phyloP scores from a whole-genome alignment of 225 moss, liverwort and hornwort genomes.

The Straminergon stramineum region DNA sequence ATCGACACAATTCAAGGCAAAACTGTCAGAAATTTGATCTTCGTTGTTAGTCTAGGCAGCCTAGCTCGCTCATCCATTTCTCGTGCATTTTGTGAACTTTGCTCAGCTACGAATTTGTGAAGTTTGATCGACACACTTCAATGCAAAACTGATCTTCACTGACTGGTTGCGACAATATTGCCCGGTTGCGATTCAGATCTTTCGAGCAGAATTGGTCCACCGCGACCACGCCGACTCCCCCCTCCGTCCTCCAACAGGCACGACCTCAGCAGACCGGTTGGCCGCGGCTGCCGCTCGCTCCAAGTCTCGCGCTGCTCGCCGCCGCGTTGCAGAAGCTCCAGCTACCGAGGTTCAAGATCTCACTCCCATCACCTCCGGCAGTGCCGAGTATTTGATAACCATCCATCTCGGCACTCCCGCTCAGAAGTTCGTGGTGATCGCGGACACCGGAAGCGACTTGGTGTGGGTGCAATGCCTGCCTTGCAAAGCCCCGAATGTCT shows the following conservation, averaged over 20 bases:
- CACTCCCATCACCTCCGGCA: not conserved
- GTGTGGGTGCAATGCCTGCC: slow-evolving; percentile 44
- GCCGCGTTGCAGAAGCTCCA: not conserved
- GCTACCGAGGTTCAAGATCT: not conserved
- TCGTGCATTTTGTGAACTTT: not conserved
- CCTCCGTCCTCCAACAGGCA: not conserved
- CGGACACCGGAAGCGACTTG: slow-evolving; percentile 4
- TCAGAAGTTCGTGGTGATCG: not conserved
- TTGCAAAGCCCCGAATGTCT: slow-evolving; percentile 1
- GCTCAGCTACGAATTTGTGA: not conserved
- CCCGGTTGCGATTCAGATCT: not conserved
- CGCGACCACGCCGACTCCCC: not conserved
- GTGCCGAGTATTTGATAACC: not conserved
- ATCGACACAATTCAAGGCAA: not conserved
- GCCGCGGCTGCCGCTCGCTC: not conserved
- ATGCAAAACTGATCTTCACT: no score
- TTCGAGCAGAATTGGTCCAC: not conserved
- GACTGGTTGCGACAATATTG: not conserved
- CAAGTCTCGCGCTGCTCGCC: not conserved
- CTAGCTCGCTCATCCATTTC: not conserved
- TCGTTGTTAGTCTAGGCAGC: not conserved
- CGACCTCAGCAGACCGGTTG: not conserved
- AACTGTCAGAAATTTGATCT: not conserved
- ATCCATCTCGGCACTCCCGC: slow-evolving; percentile 10
- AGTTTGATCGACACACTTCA: not conserved